Evolutionary conservation across 78 protist genomes (phyloP), one percentile per base, ranked within the genome.

Genomic region (Guillardia theta): DNA sequence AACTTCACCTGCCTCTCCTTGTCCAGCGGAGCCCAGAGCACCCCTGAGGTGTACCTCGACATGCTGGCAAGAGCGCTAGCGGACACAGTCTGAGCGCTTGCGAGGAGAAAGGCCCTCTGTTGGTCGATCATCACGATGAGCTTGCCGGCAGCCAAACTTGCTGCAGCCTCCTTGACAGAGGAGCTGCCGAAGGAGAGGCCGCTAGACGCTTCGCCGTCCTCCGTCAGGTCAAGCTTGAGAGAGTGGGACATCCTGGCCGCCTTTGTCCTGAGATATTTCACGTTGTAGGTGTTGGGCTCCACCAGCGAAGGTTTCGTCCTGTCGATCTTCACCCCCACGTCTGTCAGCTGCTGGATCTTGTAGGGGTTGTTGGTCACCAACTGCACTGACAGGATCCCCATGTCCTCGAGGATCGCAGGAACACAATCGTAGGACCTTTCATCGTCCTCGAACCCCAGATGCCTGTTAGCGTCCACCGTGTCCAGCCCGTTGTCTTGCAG

Each of bases 401-500:
- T 27, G 94, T 92, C 94, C 45, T 92, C 1, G 15, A 92, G 94
- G 19, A 92, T 92, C 33, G 24, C 88, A 18, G 46, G 47, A 8
- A 62, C 94, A 5, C 58, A 48, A 19, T 12, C 30, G 87, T 92
- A 92, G 30, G 33, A 39, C 58, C 94, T 78, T 39, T 54, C 50
- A 41, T 92, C 94, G 54, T 92, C 94, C 0, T 30, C 70, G 58
- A 92, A 58, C 22, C 94, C 94, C 12, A 92, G 87, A 10, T 27
- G 24, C 10, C 94, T 24, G 87, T 92, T 92, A 27, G 94, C 94
- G 24, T 92, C 94, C 44, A 92, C 94, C 27, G 94, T 92, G 94
- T 92, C 94, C 30, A 64, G 4, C 43, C 94, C 94, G 4, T 21
- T 39, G 30, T 58, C 87, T 47, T 90, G 87, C 70, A 90, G 22